phyloP scores from a whole-genome alignment of 2,329 filamentous ascomycete genomes.

The Alternaria alternata region DNA sequence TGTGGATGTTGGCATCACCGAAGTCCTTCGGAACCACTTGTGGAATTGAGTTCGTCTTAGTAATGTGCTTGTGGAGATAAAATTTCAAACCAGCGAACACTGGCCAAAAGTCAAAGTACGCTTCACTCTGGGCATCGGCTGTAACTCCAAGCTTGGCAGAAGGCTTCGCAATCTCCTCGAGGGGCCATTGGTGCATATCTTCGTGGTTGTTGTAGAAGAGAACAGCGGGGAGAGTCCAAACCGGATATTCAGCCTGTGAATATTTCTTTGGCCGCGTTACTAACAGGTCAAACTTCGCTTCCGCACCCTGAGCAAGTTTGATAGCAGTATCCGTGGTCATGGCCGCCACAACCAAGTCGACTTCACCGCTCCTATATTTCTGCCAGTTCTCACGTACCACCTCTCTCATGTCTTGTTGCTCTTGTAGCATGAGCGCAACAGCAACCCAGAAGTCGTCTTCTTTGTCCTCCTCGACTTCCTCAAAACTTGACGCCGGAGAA shows the following conservation, averaged over 20 bases:
- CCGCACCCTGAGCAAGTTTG: slow-evolving; percentile 9
- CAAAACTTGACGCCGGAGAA: too few species aligned
- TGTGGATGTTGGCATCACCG: not conserved
- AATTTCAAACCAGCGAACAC: not conserved
- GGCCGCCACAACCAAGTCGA: slow-evolving; percentile 13
- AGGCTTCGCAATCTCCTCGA: not conserved
- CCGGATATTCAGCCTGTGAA: not conserved
- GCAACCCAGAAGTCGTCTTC: too few species aligned
- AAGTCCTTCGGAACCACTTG: slow-evolving; percentile 3
- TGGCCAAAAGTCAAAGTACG: not conserved
- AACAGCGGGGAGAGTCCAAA: slow-evolving; percentile 4
- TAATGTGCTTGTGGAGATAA: not conserved
- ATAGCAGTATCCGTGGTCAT: slow-evolving; percentile 16
- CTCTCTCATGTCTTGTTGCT: too few species aligned
- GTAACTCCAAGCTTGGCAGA: not conserved
- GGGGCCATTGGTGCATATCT: not conserved
- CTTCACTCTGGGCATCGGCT: not conserved
- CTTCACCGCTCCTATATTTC: slow-evolving; percentile 9
- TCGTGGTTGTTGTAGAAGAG: not conserved
- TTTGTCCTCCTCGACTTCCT: too few species aligned
- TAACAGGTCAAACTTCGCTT: slow-evolving; percentile 14
- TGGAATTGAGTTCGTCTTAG: not conserved
- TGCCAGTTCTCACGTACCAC: not conserved
- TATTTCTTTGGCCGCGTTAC: slow-evolving; percentile 16
- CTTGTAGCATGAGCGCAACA: too few species aligned